Evolutionary conservation across 2,329 filamentous ascomycete species (phyloP), one percentile per base, ranked within the genome.

Genomic region (Sporothrix brunneoviolacea): DNA sequence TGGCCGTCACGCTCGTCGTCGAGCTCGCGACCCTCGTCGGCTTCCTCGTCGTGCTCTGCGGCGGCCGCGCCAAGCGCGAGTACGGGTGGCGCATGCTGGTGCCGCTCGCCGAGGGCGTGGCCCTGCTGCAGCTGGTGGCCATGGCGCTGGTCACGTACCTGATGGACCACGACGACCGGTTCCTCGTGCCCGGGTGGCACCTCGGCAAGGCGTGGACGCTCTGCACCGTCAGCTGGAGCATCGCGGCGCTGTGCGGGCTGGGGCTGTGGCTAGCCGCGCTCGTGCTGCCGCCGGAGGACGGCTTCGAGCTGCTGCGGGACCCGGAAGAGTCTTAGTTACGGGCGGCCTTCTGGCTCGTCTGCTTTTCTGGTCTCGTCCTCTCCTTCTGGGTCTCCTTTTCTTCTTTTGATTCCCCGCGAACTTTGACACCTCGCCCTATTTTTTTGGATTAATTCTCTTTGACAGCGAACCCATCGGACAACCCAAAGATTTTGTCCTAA

Each of bases 101-200:
- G 39, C 72, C 77, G 28, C 69, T 95, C 59, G 68, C 95, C 53
- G 64, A 77, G 0, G 62, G 85, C 33, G 82, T 86, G 19, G 82
- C 80, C 1, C 65, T 78, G n/a, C 75, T 87, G 16, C 82, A 95
- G 68, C 80, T 87, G 57, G 79, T 77, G n/a, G 79, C 82, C 43
- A 90, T 94, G 78, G 83, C 82, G 42, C 77, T 95, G 60, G 86
- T 95, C 72, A 83, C 88, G 16, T 93, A 88, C 64, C 75, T 95
- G 16, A 91, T 82, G 65, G 84, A 95, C 58, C 76, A 91, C 62
- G 87, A 95, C 64, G 80, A 86, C 43, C 83, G 88, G 59, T 96
- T 96, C 65, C 82, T 84, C 61, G 76, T 85, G 16, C 77, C 79
- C 0, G 90, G 89, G 53, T 96, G 89, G 87, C 74, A 76, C 53